Percentiles rank a stretch among this genome's conserved stretches.
phyloP scores from a whole-genome alignment of 2,329 filamentous ascomycete genomes.

The Aspergillus sp. region DNA sequence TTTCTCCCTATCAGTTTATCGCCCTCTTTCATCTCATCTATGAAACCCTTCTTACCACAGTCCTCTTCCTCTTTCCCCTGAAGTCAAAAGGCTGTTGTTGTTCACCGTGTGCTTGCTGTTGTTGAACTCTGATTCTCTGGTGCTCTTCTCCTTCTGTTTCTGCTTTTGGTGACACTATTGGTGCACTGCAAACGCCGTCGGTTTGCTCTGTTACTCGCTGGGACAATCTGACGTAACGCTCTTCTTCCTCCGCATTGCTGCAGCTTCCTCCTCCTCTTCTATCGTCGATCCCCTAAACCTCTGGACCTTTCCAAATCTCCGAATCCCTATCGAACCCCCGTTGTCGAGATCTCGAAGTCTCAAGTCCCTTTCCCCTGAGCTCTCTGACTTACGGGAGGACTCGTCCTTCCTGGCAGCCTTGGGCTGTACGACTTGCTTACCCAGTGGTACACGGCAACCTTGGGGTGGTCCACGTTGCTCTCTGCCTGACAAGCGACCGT shows the following conservation, averaged over 20 bases:
- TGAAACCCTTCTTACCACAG: neutral
- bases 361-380: neutral
- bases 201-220: neutral
- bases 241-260: neutral
- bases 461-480: constrained; percentile 9
- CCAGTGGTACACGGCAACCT: neutral
- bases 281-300: neutral
- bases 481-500: constrained; percentile 17
- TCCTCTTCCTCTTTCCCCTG: neutral
- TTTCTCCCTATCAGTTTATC: constrained; percentile 17
- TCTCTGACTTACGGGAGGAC: neutral
- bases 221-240: neutral
- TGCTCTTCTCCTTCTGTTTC: neutral
- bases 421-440: constrained; percentile 6
- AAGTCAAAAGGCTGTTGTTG: neutral
- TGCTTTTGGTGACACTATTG: neutral
- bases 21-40: constrained; percentile 11
- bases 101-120: neutral
- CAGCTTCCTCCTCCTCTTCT: neutral
- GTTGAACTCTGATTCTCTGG: neutral
- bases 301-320: neutral
- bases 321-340: neutral
- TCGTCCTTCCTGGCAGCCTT: neutral
- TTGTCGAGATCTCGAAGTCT: neutral
- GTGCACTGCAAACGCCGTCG: neutral